A percentile compares a stretch with the other conserved stretches of the same genome.
Evolutionary conservation across 164 flowering plant species (phyloP).

Genomic region (Aristolochia fimbriata): DNA sequence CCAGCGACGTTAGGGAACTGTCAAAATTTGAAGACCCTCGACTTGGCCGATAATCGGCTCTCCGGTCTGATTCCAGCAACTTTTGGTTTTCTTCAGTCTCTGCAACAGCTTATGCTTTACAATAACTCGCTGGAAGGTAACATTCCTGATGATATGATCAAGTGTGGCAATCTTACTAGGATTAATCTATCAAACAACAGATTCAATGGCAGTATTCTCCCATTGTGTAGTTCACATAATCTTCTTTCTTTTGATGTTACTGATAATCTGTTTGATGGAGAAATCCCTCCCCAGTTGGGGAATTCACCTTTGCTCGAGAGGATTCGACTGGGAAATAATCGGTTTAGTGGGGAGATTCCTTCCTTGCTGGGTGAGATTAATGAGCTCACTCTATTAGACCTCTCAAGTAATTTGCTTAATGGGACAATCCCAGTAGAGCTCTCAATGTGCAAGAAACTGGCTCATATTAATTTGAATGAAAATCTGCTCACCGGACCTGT

Average conservation of each 20-base stretch:
- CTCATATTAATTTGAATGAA: conserved; percentile 69
- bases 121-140: conserved; percentile 83
- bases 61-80: conserved; percentile 59
- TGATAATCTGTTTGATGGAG: conserved; percentile 48
- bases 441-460: conserved; percentile 57
- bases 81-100: conserved; percentile 39
- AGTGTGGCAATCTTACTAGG: conserved; percentile 58
- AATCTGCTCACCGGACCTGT: conserved; percentile 60
- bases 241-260: conserved; percentile 87
- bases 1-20: conserved; percentile 74
- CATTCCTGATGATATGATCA: conserved; percentile 45
- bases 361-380: conserved; percentile 41
- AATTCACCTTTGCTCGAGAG: conserved; percentile 61
- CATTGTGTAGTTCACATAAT: conserved; percentile 48
- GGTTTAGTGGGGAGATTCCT: conserved; percentile 59
- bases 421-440: conserved; percentile 68
- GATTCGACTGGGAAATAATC: conserved; percentile 63
- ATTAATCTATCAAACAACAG: conserved; percentile 74
- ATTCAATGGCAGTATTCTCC: conserved; percentile 64
- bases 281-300: conserved; percentile 65
- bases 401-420: conserved; percentile 62
- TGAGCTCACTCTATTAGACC: conserved; percentile 56
- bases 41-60: conserved; percentile 80
- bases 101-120: conserved; percentile 77
- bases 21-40: conserved; percentile 44